These are phyloP conservation scores for Nepenthes gracilis DNA, from an alignment of 148 eudicot genomes.

Conservation along the genomic window DNA sequence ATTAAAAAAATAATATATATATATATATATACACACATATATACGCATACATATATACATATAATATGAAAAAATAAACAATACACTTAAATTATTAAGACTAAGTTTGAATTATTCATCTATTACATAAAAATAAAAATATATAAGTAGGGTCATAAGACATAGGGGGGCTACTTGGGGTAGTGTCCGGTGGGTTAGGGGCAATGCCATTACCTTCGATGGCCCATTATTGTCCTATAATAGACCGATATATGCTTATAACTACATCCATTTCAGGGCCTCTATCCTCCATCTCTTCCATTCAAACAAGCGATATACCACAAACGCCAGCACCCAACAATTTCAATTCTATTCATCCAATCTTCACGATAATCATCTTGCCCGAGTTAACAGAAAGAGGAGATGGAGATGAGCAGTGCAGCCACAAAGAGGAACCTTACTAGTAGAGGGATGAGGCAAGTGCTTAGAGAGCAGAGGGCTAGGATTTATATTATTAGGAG, in stretches of 20 bases:
- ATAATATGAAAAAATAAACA: too few relatives aligned
- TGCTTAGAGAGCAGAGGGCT: conserved; percentile 38
- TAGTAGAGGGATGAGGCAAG: conserved; percentile 59
- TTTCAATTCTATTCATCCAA: neutral
- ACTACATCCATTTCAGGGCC: conserved; percentile 15
- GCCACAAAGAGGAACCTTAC: conserved; percentile 52
- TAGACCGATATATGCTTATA: conserved; percentile 35
- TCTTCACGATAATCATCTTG: too few relatives aligned
- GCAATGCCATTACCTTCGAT: conserved; percentile 46
- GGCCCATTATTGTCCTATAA: conserved; percentile 30
- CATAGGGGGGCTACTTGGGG: conserved; percentile 22
- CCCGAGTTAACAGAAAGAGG: neutral
- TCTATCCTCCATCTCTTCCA: conserved; percentile 1
- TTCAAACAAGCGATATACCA: conserved; percentile 8
- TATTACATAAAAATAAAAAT: too few relatives aligned
- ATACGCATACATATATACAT: too few relatives aligned
- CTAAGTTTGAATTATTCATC: too few relatives aligned
- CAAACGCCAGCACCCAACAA: conserved; percentile 2
- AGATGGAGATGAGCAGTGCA: conserved; percentile 41
- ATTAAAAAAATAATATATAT: too few relatives aligned
- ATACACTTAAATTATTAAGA: too few relatives aligned
- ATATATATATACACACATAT: too few relatives aligned
- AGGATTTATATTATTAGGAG: conserved; percentile 58
- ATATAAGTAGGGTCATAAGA: neutral
- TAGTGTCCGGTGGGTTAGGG: conserved; percentile 34